These are phyloP conservation scores for Talaromyces rugulosus DNA, from an alignment of 2,329 filamentous ascomycete genomes.

Conservation along the genomic window DNA sequence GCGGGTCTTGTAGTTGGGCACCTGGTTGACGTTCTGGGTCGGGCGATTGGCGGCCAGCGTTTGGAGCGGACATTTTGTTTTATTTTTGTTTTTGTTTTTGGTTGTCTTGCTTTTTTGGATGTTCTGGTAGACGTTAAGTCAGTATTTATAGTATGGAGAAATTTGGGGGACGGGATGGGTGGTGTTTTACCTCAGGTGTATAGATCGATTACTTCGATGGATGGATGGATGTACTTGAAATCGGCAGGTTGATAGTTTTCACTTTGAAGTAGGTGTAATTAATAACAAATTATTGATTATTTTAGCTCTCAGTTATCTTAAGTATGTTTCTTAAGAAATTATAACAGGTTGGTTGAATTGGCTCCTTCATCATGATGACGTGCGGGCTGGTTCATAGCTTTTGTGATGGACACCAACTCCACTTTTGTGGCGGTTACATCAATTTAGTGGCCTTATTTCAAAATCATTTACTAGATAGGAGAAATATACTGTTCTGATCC, in stretches of 20 bases:
- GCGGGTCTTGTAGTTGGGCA: conserved; percentile 57
- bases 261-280: not conserved
- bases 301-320: not conserved
- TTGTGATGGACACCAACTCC: not conserved
- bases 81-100: not conserved
- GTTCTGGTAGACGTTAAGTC: not conserved
- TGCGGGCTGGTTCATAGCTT: not conserved
- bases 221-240: no score
- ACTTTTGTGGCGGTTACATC: not conserved
- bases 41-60: conserved; percentile 72
- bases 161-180: not conserved
- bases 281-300: no score
- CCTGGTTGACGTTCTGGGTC: conserved; percentile 64
- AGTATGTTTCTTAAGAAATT: not conserved
- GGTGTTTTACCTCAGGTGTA: not conserved
- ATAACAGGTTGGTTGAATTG: not conserved
- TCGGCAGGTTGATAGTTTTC: not conserved
- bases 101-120: not conserved
- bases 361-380: not conserved
- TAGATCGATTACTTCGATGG: not conserved
- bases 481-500: not conserved
- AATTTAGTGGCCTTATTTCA: not conserved
- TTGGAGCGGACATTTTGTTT: conserved; percentile 17
- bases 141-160: no score
- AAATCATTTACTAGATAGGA: not conserved